phyloP scores from a whole-genome alignment of 768 basidiomycete genomes.

The Lyophyllum shimeji region DNA sequence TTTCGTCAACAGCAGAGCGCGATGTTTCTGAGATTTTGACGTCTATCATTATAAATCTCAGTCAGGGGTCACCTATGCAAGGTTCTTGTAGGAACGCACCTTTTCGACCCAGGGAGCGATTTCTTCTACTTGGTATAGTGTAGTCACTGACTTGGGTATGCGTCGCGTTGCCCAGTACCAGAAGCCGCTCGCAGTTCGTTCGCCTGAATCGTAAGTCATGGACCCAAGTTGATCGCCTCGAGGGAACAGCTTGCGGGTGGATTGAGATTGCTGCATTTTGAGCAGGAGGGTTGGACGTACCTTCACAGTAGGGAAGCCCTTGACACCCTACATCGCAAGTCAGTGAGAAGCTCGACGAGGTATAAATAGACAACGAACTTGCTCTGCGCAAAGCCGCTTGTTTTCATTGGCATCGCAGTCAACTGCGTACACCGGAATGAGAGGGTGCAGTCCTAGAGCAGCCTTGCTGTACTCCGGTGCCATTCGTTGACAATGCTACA shows the following conservation, averaged over 20 bases:
- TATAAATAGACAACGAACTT: slow-evolving; percentile 37
- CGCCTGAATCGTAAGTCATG: slow-evolving; percentile 62
- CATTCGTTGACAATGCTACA: slow-evolving; percentile 81
- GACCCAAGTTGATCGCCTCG: slow-evolving; percentile 64
- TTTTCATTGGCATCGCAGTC: slow-evolving; percentile 87
- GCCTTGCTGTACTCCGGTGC: slow-evolving; percentile 86
- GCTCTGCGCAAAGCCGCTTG: slow-evolving; percentile 78
- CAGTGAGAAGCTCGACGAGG: not conserved
- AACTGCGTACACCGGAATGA: slow-evolving; percentile 89
- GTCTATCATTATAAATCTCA: slow-evolving; percentile 1
- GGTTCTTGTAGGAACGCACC: slow-evolving; percentile 45
- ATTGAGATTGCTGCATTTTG: slow-evolving; percentile 1
- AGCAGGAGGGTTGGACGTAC: slow-evolving; percentile 29
- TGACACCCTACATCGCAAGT: slow-evolving; percentile 49
- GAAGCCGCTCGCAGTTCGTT: slow-evolving; percentile 71
- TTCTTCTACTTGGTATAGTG: slow-evolving; percentile 54
- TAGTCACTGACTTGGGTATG: slow-evolving; percentile 70
- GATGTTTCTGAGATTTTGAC: slow-evolving; percentile 43
- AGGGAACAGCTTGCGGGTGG: slow-evolving; percentile 63
- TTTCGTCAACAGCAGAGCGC: slow-evolving; percentile 71
- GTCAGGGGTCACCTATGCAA: not conserved
- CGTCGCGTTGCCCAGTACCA: slow-evolving; percentile 75
- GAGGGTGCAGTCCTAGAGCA: slow-evolving; percentile 72
- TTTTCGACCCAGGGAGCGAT: slow-evolving; percentile 67
- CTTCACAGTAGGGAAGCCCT: slow-evolving; percentile 95